Evolutionary conservation across 257 asterid genomes (phyloP).

Genomic region (Capsicum rhomboideum): DNA sequence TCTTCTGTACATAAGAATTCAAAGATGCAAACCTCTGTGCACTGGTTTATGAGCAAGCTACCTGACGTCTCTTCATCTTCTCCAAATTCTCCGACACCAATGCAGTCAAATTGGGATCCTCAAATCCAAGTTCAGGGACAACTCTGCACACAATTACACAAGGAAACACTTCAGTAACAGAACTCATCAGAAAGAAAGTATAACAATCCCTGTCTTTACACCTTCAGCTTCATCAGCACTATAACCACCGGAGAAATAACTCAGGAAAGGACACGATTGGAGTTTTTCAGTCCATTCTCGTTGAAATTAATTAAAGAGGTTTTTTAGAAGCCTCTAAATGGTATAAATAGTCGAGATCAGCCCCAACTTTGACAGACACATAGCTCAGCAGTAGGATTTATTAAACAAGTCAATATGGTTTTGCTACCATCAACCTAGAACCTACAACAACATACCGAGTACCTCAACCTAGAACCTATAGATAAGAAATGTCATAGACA

Average conservation of each 20-base stretch:
- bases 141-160: conserved; percentile 34
- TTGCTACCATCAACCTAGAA: not conserved
- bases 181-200: not conserved
- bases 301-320: not conserved
- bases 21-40: not conserved
- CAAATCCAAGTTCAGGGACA: conserved; percentile 77
- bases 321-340: not conserved
- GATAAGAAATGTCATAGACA: not conserved
- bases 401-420: not conserved
- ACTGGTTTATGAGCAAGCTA: conserved; percentile 39
- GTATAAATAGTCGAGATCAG: not conserved
- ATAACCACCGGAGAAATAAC: not conserved
- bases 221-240: not conserved
- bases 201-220: not conserved
- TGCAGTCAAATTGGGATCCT: conserved; percentile 78
- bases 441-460: no score
- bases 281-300: not conserved
- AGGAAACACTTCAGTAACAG: not conserved
- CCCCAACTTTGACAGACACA: not conserved
- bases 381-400: not conserved
- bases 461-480: not conserved
- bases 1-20: not conserved
- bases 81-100: conserved; percentile 71
- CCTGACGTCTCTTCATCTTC: conserved; percentile 59
- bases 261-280: not conserved